phyloP scores from a whole-genome alignment of 371 early-diverging fungal genomes.

The Mucor saturninus region DNA sequence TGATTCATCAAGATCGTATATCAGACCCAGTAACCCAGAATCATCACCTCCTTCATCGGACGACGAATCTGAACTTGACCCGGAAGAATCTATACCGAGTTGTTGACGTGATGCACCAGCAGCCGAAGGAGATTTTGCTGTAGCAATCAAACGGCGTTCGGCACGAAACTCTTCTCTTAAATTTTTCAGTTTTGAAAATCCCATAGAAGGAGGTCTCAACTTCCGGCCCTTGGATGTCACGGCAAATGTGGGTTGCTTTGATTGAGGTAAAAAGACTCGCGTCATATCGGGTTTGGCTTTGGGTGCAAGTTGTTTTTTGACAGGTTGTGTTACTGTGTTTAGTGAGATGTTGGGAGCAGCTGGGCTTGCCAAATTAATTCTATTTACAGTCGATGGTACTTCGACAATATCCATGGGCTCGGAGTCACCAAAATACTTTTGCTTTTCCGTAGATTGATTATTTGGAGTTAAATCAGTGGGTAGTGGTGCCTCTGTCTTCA shows the following conservation, averaged over 20 bases:
- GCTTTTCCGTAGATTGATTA: neutral
- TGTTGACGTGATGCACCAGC: constrained; percentile 26
- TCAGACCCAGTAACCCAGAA: constrained; percentile 28
- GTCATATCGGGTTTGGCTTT: constrained; percentile 14
- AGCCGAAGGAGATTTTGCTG: constrained; percentile 50
- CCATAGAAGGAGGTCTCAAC: constrained; percentile 46
- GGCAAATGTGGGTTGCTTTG: constrained; percentile 34
- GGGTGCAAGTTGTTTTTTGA: neutral
- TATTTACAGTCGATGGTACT: neutral
- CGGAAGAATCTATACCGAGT: constrained; percentile 19
- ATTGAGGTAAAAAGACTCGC: constrained; percentile 25
- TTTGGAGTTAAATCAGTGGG: neutral
- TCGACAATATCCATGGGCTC: constrained; percentile 12
- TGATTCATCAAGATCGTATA: constrained; percentile 30
- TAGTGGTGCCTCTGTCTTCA: neutral
- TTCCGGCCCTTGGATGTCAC: constrained; percentile 50
- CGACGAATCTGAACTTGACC: constrained; percentile 32
- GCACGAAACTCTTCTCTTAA: constrained; percentile 42
- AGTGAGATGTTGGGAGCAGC: neutral
- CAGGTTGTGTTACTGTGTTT: neutral
- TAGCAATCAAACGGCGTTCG: constrained; percentile 37
- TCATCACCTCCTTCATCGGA: constrained; percentile 32
- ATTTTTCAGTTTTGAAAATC: constrained; percentile 39
- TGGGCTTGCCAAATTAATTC: neutral
- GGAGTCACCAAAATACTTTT: constrained; percentile 7